These are phyloP conservation scores for Rehmannia glutinosa DNA, from an alignment of 257 asterid species.

Conservation along the genomic window DNA sequence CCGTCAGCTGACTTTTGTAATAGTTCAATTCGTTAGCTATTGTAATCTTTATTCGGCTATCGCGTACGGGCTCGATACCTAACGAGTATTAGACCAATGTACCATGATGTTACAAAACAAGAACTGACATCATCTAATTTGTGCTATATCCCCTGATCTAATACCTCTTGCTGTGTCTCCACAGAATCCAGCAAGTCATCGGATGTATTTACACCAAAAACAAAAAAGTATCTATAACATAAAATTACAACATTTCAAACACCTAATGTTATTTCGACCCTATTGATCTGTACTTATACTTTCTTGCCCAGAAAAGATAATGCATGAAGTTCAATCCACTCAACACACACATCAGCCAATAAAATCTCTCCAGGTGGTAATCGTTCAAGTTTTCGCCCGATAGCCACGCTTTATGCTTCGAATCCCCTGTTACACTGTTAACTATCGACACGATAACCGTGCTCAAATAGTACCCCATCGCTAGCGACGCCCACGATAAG, in stretches of 20 bases:
- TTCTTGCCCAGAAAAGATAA: conserved; percentile 72
- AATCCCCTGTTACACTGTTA: conserved; percentile 51
- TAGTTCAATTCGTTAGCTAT: too few species aligned
- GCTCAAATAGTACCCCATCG: conserved; percentile 86
- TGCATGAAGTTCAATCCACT: conserved; percentile 78
- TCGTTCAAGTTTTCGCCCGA: conserved; percentile 62
- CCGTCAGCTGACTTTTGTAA: too few species aligned
- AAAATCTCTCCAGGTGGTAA: conserved; percentile 65
- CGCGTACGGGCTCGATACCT: too few species aligned
- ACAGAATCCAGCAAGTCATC: conserved; percentile 36
- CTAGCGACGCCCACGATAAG: conserved; percentile 80
- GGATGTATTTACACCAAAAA: conserved; percentile 30
- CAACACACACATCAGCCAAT: conserved; percentile 82
- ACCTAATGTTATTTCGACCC: not conserved
- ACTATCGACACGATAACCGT: conserved; percentile 65
- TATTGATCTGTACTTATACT: conserved; percentile 57
- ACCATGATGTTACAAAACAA: conserved; percentile 16
- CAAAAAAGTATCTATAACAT: not conserved
- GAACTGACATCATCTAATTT: too few species aligned
- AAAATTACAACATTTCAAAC: not conserved
- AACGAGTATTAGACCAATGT: not conserved
- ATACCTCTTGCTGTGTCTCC: conserved; percentile 14
- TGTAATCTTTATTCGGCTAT: too few species aligned
- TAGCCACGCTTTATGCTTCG: conserved; percentile 56
- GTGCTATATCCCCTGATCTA: too few species aligned